phyloP scores from a whole-genome alignment of 1,284 basidiomycete genomes.

The Wolfiporia cocos region DNA sequence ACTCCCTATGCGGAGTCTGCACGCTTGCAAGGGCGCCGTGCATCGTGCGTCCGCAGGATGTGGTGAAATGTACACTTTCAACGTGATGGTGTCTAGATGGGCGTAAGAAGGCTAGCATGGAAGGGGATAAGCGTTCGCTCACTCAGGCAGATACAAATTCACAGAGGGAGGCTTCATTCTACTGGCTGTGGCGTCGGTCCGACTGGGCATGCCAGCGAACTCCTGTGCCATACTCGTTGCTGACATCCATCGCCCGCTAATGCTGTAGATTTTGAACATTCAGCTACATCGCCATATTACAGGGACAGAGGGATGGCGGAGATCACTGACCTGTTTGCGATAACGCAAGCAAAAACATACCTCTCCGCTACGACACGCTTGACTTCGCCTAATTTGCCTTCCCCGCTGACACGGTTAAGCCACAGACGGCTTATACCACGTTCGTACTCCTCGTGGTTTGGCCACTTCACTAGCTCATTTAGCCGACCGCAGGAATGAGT shows the following conservation, averaged over 20 bases:
- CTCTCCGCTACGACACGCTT: slow-evolving; percentile 48
- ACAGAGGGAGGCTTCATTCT: slow-evolving; percentile 23
- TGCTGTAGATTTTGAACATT: slow-evolving; percentile 42
- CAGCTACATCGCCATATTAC: background rate
- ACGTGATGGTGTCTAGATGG: slow-evolving; percentile 60
- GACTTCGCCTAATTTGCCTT: slow-evolving; percentile 35
- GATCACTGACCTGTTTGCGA: slow-evolving; percentile 51
- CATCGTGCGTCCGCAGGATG: slow-evolving; percentile 32
- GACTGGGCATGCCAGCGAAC: slow-evolving; percentile 42
- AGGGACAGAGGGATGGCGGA: background rate
- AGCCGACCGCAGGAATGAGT: slow-evolving; percentile 28
- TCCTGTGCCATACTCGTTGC: slow-evolving; percentile 59
- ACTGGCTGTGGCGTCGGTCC: slow-evolving; percentile 6
- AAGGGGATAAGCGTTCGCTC: background rate
- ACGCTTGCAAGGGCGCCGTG: slow-evolving; percentile 59
- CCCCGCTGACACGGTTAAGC: slow-evolving; percentile 38
- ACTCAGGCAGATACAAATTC: slow-evolving; percentile 61
- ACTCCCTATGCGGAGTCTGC: slow-evolving; percentile 61
- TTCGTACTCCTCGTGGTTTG: slow-evolving; percentile 64
- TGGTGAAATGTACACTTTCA: slow-evolving; percentile 65
- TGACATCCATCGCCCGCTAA: slow-evolving; percentile 64
- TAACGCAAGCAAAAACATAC: slow-evolving; percentile 61
- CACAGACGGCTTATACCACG: slow-evolving; percentile 60
- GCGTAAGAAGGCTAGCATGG: background rate
- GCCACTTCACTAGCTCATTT: slow-evolving; percentile 41